Evolutionary conservation across 2,329 filamentous ascomycete species (phyloP).

Genomic region (Diaporthe sp.): DNA sequence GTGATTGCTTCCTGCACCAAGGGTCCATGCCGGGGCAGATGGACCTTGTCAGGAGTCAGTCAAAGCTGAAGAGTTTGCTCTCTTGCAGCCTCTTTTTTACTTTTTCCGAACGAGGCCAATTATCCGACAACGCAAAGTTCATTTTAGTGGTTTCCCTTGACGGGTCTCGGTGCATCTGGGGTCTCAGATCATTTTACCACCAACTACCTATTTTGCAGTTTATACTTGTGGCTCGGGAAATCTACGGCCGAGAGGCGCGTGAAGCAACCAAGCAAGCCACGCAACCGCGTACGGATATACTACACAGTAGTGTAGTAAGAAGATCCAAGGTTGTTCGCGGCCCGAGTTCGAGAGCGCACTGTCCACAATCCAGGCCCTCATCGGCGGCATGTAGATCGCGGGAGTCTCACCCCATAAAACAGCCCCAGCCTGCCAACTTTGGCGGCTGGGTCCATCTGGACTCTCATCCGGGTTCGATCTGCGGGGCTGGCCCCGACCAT

Average conservation of each 20-base stretch:
- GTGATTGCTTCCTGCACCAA: constrained; percentile 16
- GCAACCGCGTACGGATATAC: too few relatives aligned
- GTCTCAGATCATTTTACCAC: neutral
- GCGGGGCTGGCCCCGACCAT: constrained; percentile 7
- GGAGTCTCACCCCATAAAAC: constrained; percentile 12
- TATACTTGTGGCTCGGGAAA: constrained; percentile 3
- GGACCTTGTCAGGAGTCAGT: constrained; percentile 1
- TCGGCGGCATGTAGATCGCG: constrained; percentile 4
- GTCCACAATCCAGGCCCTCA: neutral
- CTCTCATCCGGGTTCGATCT: constrained; percentile 23
- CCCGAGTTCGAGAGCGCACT: constrained; percentile 1
- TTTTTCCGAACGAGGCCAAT: constrained; percentile 2
- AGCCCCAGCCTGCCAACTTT: neutral
- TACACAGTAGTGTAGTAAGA: neutral
- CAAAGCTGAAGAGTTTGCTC: constrained; percentile 8
- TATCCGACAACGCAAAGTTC: neutral
- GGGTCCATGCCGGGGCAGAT: constrained; percentile 5
- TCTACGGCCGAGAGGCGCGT: neutral
- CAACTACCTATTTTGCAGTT: too few relatives aligned
- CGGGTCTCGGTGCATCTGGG: neutral
- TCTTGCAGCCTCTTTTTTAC: neutral
- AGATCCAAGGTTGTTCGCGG: neutral
- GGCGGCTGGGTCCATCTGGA: constrained; percentile 26
- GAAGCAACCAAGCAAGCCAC: neutral
- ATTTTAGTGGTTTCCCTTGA: neutral